A percentile compares a stretch with the other conserved stretches of the same genome.
phyloP scores from a whole-genome alignment of 306 rosid species.

The Oemleria cerasiformis region DNA sequence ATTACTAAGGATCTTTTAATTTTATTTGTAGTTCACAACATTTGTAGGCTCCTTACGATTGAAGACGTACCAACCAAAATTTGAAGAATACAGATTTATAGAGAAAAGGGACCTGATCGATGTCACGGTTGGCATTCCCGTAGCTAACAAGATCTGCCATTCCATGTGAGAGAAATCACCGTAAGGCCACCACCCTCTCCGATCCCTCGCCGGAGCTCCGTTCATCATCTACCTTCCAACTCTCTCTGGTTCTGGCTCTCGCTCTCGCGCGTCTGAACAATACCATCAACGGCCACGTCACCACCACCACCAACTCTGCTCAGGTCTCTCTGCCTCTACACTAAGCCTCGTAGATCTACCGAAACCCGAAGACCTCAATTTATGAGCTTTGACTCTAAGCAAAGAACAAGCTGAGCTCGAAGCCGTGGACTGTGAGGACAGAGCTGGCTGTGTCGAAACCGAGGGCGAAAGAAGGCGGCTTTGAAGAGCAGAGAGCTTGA shows the following conservation, averaged over 20 bases:
- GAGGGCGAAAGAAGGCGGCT: constrained; percentile 13
- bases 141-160: constrained; percentile 98
- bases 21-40: not conserved
- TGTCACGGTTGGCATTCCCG: constrained; percentile 92
- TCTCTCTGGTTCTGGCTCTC: constrained; percentile 13
- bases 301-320: constrained; percentile 21
- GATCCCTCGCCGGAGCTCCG: constrained; percentile 80
- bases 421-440: constrained; percentile 22
- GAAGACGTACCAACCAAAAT: not conserved
- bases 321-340: constrained; percentile 22
- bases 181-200: constrained; percentile 88
- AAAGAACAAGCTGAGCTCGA: not conserved
- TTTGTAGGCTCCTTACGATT: not conserved
- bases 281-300: constrained; percentile 70
- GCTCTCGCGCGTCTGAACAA: constrained; percentile 49
- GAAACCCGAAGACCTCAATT: constrained; percentile 39
- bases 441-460: constrained; percentile 12
- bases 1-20: not conserved
- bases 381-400: constrained; percentile 29
- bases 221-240: constrained; percentile 61
- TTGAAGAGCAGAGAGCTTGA: not conserved
- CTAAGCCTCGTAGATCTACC: constrained; percentile 48
- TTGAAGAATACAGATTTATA: not conserved
- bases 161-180: constrained; percentile 76
- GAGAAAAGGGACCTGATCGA: constrained; percentile 55